phyloP scores from a whole-genome alignment of 495 filamentous ascomycete genomes.

The Xylaria flabelliformis region DNA sequence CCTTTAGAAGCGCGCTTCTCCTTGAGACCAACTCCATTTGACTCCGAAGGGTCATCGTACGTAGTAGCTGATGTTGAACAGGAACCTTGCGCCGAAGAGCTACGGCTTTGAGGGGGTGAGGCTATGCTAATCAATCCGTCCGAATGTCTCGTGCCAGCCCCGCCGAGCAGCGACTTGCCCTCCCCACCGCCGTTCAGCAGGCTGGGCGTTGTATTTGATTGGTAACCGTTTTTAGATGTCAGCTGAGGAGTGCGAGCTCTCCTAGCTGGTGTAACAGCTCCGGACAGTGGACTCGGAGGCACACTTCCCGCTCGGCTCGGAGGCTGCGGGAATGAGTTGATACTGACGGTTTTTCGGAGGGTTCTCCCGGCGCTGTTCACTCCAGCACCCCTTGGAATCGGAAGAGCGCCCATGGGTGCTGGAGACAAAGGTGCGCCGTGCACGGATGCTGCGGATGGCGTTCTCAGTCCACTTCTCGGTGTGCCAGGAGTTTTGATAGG shows the following conservation, averaged over 20 bases:
- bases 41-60: constrained; percentile 74
- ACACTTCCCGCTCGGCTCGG: constrained; percentile 66
- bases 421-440: constrained; percentile 52
- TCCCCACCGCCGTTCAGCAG: constrained; percentile 81
- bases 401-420: constrained; percentile 56
- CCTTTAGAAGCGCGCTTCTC: constrained; percentile 55
- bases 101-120: constrained; percentile 85
- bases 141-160: constrained; percentile 64
- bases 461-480: constrained; percentile 64
- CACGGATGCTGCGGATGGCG: constrained; percentile 60
- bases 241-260: constrained; percentile 46
- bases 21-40: constrained; percentile 40
- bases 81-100: constrained; percentile 87
- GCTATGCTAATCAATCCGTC: constrained; percentile 73
- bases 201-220: constrained; percentile 67
- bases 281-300: constrained; percentile 65
- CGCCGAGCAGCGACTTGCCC: constrained; percentile 69
- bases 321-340: constrained; percentile 90
- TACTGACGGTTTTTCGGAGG: constrained; percentile 86
- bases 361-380: constrained; percentile 63
- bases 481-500: constrained; percentile 54
- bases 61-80: constrained; percentile 90
- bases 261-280: constrained; percentile 47
- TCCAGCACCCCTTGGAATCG: constrained; percentile 56
- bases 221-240: constrained; percentile 46